Evolutionary conservation across 345 rosid species (phyloP).

Genomic region (Syzygium aromaticum): DNA sequence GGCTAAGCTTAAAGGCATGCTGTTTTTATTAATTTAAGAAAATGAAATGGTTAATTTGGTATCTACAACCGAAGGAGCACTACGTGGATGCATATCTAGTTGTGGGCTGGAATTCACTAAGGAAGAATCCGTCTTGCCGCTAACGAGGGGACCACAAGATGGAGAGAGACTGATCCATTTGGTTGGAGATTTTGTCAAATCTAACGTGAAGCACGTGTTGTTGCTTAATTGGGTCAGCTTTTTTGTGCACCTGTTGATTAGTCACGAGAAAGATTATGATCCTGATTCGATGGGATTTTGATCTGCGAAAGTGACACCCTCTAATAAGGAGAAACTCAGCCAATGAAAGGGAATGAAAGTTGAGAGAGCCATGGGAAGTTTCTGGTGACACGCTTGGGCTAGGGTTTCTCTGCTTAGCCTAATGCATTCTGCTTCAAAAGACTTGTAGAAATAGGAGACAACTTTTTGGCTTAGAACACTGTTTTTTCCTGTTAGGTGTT

Average conservation of each 20-base stretch:
- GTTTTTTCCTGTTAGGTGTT: not conserved
- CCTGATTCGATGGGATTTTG: not conserved
- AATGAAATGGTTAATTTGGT: not conserved
- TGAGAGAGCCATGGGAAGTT: not conserved
- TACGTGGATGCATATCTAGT: constrained; percentile 15
- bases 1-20: not conserved
- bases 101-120: constrained; percentile 12
- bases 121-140: not conserved
- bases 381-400: not conserved
- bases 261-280: not conserved
- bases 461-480: not conserved
- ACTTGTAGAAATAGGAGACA: not conserved
- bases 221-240: not conserved
- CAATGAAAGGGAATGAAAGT: not conserved
- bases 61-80: not conserved
- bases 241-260: not conserved
- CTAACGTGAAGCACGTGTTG: not conserved
- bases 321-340: not conserved
- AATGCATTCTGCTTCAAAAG: not conserved
- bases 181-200: not conserved
- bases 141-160: not conserved
- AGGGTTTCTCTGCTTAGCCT: not conserved
- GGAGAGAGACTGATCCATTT: not conserved
- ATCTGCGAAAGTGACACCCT: not conserved
- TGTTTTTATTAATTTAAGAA: not conserved